Conservation (phyloP, 352 stramenopile genomes). For the Globisporangium uncinulatum region DNA sequence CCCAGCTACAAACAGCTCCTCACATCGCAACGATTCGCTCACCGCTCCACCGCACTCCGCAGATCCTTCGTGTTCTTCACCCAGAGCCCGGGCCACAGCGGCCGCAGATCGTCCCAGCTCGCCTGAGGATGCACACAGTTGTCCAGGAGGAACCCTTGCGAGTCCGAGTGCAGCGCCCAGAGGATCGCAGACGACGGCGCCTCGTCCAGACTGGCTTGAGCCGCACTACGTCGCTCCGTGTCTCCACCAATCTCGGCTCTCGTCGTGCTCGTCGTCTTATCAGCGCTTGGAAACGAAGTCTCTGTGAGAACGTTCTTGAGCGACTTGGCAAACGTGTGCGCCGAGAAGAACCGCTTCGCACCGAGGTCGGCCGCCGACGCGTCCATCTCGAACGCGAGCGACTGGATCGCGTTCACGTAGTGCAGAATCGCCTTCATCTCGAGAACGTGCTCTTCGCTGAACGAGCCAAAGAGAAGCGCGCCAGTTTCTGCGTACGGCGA, state of each 20-base stretch:
- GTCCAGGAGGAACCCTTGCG: conserved; percentile 71
- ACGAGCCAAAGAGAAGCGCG: conserved; percentile 52
- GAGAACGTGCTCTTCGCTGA: conserved; percentile 59
- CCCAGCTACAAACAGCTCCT: background rate
- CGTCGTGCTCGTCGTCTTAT: conserved; percentile 9
- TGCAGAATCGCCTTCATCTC: conserved; percentile 67
- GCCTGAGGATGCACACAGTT: conserved; percentile 52
- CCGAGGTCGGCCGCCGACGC: conserved; percentile 67
- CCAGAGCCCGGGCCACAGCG: conserved; percentile 76
- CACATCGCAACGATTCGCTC: background rate
- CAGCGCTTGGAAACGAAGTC: conserved; percentile 15
- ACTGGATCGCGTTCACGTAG: conserved; percentile 66
- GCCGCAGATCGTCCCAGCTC: conserved; percentile 57
- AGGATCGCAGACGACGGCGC: conserved; percentile 63
- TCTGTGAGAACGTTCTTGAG: conserved; percentile 37
- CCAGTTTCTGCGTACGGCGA: conserved; percentile 26
- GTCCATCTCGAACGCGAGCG: conserved; percentile 73
- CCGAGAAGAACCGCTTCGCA: conserved; percentile 71
- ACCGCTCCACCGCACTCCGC: conserved; percentile 61
- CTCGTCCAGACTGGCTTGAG: conserved; percentile 32
- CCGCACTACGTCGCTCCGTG: conserved; percentile 9
- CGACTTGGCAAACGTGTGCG: conserved; percentile 56
- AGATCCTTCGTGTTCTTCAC: conserved; percentile 73
- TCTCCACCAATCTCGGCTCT: conserved; percentile 8
- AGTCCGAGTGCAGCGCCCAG: conserved; percentile 80